These are phyloP conservation scores for Lentinula sp. DNA, from an alignment of 768 basidiomycete species.

Conservation along the genomic window DNA sequence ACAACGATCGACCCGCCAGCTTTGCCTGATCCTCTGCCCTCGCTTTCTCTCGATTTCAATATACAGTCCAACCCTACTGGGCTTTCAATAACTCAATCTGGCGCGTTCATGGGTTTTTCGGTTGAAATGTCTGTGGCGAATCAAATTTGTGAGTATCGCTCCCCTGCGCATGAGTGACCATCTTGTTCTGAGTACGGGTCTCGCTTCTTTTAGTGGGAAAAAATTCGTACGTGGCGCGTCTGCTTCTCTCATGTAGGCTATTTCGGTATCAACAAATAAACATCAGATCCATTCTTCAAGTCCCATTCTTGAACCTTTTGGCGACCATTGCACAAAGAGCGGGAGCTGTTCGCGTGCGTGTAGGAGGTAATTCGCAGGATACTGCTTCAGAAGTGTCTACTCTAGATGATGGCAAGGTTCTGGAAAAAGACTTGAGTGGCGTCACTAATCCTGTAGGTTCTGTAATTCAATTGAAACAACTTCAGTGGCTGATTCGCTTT, in stretches of 20 bases:
- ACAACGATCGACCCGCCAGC: slow-evolving; percentile 44
- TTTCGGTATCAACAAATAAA: background rate
- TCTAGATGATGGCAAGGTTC: slow-evolving; percentile 28
- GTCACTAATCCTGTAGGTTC: slow-evolving; percentile 20
- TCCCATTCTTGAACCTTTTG: slow-evolving; percentile 54
- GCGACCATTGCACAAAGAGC: slow-evolving; percentile 43
- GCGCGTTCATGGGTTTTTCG: slow-evolving; percentile 48
- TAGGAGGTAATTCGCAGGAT: slow-evolving; percentile 62
- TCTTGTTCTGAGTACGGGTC: background rate
- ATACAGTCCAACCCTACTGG: slow-evolving; percentile 29
- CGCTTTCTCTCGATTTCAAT: slow-evolving; percentile 39
- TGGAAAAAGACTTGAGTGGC: slow-evolving; percentile 30
- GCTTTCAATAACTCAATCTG: slow-evolving; percentile 30
- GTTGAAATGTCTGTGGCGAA: slow-evolving; percentile 60
- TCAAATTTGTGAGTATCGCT: slow-evolving; percentile 40
- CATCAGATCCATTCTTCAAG: slow-evolving; percentile 21
- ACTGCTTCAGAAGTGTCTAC: slow-evolving; percentile 28
- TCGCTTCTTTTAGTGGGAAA: slow-evolving; percentile 32
- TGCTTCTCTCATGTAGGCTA: slow-evolving; percentile 9
- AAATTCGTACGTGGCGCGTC: slow-evolving; percentile 30
- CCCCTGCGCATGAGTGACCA: background rate
- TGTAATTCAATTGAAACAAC: background rate
- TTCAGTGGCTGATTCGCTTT: background rate
- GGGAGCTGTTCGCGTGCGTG: slow-evolving; percentile 40
- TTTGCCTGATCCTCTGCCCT: slow-evolving; percentile 37